A percentile compares a stretch with the other conserved stretches of the same genome.
Conservation (phyloP, 148 eudicot species). For the Beta vulgaris region DNA sequence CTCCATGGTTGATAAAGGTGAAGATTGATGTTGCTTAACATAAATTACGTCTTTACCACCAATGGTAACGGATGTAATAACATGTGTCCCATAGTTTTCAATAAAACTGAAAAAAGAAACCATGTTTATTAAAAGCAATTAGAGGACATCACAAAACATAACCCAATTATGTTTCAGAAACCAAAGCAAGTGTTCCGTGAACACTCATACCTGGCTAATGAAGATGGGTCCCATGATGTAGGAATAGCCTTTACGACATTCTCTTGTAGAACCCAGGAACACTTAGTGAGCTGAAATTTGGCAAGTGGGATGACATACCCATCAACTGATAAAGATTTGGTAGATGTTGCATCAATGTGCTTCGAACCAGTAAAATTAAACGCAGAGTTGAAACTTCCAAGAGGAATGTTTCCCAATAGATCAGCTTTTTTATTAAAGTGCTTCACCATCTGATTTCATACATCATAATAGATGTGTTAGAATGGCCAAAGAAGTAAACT, state of each 20-base stretch:
- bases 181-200: constrained; percentile 1
- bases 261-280: constrained; percentile 54
- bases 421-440: constrained; percentile 68
- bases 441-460: constrained; percentile 71
- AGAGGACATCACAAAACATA: neutral
- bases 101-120: constrained; percentile 54
- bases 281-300: constrained; percentile 48
- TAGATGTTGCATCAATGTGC: constrained; percentile 62
- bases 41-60: constrained; percentile 93
- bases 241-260: constrained; percentile 70
- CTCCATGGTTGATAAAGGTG: constrained; percentile 66
- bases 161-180: neutral
- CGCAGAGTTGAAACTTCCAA: constrained; percentile 90
- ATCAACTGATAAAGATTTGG: constrained; percentile 73
- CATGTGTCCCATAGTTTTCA: constrained; percentile 83
- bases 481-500: constrained; percentile 4
- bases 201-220: constrained; percentile 66
- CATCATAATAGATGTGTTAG: constrained; percentile 19
- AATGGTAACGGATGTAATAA: constrained; percentile 80
- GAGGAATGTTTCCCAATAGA: constrained; percentile 58
- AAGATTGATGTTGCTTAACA: constrained; percentile 74
- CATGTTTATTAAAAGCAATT: neutral
- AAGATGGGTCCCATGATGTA: constrained; percentile 78
- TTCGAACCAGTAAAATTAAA: constrained; percentile 84
- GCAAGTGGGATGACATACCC: constrained; percentile 72